Evolutionary conservation across 2,329 filamentous ascomycete species (phyloP), one percentile per base, ranked within the genome.

Genomic region (Exutisphaerella laricina): DNA sequence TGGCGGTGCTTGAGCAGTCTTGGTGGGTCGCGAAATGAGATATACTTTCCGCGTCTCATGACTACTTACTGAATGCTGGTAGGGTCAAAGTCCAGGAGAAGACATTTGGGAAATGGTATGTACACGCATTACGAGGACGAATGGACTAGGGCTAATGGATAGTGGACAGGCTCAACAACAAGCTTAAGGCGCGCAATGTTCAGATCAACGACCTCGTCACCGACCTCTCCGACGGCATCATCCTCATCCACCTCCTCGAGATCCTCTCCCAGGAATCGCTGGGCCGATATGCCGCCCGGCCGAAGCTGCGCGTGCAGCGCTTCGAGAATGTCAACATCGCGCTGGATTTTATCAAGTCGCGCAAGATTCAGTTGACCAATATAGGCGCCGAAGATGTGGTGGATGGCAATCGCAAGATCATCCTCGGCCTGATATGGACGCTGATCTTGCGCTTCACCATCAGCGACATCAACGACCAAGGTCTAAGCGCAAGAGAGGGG

Each of bases 301-400:
- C 92, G 28, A 96, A 95, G 70, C 76, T 98, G 56, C 88, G 92
- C 45, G 92, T 98, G 39, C 92, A 98, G 70, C 83, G 82, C 57
- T 98, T 97, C 67, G 92, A 98, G 67, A 98, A 98, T 77, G 90
- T 92, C 66, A 97, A 97, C 71, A 83, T 89, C 56, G 87, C 88
- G 37, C 80, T 98, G 49, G 83, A 96, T 67, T 98, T 92, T 60
- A 88, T 98, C 70, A 94, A 86, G 63, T 82, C 80, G 45, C 76
- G 88, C 56, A 77, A 88, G 59, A 97, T 98, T 51, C 90, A 95
- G 65, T 87, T 98, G 83, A 96, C 88, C 55, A 98, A 98, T 58
- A 97, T 97, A 59, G 92, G 92, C 40, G 92, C 92, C 5, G 92
- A 97, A 67, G 92, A 98, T 74, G 87, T 98, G 17, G 92, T 98